Percentiles rank a stretch among this genome's conserved stretches.
Evolutionary conservation across 2,329 filamentous ascomycete species (phyloP).

Genomic region (Neospermospora avenae): DNA sequence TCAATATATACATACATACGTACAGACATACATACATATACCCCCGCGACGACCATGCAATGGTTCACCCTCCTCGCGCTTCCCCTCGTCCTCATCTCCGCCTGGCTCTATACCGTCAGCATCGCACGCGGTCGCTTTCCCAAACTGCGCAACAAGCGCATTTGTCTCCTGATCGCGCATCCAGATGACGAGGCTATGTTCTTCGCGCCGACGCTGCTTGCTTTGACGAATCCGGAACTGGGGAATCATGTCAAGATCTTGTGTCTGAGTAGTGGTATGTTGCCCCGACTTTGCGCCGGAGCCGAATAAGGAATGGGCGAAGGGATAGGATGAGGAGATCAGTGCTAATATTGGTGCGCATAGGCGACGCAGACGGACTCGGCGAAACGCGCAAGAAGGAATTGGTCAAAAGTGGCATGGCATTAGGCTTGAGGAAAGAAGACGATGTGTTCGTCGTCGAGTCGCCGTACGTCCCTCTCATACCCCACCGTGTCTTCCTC

Average conservation of each 20-base stretch:
- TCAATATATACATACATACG: background rate
- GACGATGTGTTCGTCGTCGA: slow-evolving; percentile 87
- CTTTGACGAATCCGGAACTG: slow-evolving; percentile 73
- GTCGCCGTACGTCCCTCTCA: slow-evolving; percentile 52
- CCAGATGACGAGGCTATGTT: slow-evolving; percentile 99
- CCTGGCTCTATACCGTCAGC: slow-evolving; percentile 37
- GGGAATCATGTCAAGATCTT: slow-evolving; percentile 93
- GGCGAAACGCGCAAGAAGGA: slow-evolving; percentile 81
- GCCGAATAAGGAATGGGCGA: background rate
- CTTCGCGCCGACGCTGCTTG: slow-evolving; percentile 84
- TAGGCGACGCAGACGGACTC: slow-evolving; percentile 81
- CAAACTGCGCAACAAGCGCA: slow-evolving; percentile 73
- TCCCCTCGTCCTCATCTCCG: slow-evolving; percentile 40
- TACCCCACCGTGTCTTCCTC: background rate
- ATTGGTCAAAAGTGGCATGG: slow-evolving; percentile 73
- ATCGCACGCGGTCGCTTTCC: slow-evolving; percentile 52
- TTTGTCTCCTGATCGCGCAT: slow-evolving; percentile 91
- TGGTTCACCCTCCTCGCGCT: slow-evolving; percentile 32
- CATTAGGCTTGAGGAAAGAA: slow-evolving; percentile 69
- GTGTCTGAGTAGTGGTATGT: slow-evolving; percentile 77
- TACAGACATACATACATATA: background rate
- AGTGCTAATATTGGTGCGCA: slow-evolving; percentile 18
- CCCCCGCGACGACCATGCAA: slow-evolving; percentile 26
- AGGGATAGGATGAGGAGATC: background rate
- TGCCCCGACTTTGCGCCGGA: background rate